Evolutionary conservation across 495 filamentous ascomycete genomes (phyloP).

Genomic region (Talaromyces nanjingensis): DNA sequence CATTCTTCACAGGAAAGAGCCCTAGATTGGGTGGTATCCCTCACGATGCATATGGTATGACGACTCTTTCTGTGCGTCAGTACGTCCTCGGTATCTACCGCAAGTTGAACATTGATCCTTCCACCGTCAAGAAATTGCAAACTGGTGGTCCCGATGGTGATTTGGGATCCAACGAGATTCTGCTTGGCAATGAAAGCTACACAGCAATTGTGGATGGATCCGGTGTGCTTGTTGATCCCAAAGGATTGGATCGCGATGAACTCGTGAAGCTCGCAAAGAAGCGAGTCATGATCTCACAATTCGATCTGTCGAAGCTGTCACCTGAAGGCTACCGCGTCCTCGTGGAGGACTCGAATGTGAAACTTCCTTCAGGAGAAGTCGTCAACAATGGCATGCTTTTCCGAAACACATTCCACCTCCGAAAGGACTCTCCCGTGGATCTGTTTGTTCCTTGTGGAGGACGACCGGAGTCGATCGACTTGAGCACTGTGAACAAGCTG

Average conservation of each 20-base stretch:
- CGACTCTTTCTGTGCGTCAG: conserved; percentile 90
- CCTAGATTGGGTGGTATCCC: conserved; percentile 94
- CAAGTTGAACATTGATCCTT: conserved; percentile 81
- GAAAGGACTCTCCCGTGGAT: conserved; percentile 67
- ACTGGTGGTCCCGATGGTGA: conserved; percentile 97
- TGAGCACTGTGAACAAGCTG: conserved; percentile 74
- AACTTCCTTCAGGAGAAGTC: conserved; percentile 76
- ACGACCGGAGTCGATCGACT: conserved; percentile 92
- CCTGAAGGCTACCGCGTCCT: conserved; percentile 85
- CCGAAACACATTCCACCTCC: conserved; percentile 94
- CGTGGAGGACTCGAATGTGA: conserved; percentile 82
- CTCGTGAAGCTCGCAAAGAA: conserved; percentile 77
- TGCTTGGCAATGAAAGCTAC: conserved; percentile 93
- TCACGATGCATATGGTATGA: conserved; percentile 96
- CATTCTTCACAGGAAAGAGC: conserved; percentile 98
- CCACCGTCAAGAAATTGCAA: conserved; percentile 83
- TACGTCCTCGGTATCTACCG: conserved; percentile 95
- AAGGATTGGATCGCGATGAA: conserved; percentile 80
- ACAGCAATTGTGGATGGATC: conserved; percentile 88
- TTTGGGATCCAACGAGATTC: conserved; percentile 94
- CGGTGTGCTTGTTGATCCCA: conserved; percentile 88
- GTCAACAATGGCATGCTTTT: conserved; percentile 89
- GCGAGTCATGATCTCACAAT: conserved; percentile 84
- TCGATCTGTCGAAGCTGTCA: conserved; percentile 79
- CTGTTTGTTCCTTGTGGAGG: conserved; percentile 95